Conservation (phyloP, 2,329 filamentous ascomycete genomes). For the Penicillium palitans region DNA sequence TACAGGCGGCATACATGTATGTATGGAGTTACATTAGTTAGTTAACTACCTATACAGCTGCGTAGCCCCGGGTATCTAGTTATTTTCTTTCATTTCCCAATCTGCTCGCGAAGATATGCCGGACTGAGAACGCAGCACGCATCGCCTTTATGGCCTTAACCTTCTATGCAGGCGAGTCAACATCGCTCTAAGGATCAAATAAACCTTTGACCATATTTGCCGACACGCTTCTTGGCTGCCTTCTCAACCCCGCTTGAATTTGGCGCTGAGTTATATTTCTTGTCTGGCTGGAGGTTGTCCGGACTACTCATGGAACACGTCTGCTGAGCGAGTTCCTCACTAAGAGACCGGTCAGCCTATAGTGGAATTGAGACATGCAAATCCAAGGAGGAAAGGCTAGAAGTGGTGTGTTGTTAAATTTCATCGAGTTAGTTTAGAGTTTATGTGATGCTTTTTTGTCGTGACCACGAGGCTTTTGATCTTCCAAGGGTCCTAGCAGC, state of each 20-base stretch:
- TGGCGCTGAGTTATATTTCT: constrained; percentile 45
- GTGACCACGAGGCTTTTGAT: neutral
- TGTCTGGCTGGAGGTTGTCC: constrained; percentile 42
- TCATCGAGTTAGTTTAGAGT: constrained; percentile 17
- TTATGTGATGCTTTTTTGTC: constrained; percentile 28
- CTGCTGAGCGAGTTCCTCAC: constrained; percentile 46
- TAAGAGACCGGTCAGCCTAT: constrained; percentile 40
- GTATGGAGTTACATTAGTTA: no score
- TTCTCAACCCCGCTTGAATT: constrained; percentile 25
- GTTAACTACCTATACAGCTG: no score
- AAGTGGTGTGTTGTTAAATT: constrained; percentile 2
- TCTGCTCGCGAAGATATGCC: constrained; percentile 16
- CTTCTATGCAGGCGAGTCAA: constrained; percentile 44
- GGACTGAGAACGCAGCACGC: constrained; percentile 38
- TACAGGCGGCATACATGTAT: no score
- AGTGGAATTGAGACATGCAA: constrained; percentile 48
- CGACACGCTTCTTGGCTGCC: constrained; percentile 20
- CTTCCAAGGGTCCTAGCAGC: constrained; percentile 19
- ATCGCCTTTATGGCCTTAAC: constrained; percentile 44
- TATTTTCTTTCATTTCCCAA: neutral
- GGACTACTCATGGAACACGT: constrained; percentile 47
- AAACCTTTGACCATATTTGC: constrained; percentile 49
- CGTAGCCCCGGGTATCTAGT: neutral
- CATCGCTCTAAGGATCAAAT: constrained; percentile 47
- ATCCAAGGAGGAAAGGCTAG: constrained; percentile 42